Percentiles rank a stretch among this genome's conserved stretches.
Conservation (phyloP, 2,329 filamentous ascomycete genomes). For the Pseudogymnoascus sp. region DNA sequence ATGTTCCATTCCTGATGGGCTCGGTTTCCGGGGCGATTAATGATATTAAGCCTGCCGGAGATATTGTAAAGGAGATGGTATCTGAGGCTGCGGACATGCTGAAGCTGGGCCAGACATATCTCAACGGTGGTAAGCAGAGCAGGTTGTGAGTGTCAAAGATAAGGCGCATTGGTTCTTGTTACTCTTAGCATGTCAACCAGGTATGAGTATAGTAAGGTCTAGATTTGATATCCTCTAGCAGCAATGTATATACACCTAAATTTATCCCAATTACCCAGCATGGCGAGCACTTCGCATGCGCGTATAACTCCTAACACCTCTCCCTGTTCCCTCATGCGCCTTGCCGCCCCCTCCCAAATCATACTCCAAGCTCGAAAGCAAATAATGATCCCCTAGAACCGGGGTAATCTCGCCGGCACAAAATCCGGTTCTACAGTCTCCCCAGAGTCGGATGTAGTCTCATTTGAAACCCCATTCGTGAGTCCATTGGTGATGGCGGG, state of each 20-base stretch:
- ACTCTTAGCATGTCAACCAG: conserved; percentile 7
- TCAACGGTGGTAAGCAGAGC: conserved; percentile 35
- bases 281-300: conserved; percentile 29
- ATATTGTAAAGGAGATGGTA: conserved; percentile 91
- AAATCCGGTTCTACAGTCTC: conserved; percentile 33
- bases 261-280: conserved; percentile 16
- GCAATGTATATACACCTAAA: conserved; percentile 1
- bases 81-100: conserved; percentile 62
- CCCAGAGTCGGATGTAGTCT: conserved; percentile 12
- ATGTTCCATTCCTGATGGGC: conserved; percentile 86
- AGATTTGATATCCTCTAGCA: neutral
- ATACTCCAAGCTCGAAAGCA: neutral
- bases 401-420: conserved; percentile 50
- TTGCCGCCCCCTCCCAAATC: neutral
- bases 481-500: neutral
- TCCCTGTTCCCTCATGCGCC: conserved; percentile 3
- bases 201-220: conserved; percentile 3
- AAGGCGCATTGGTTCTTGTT: neutral
- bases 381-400: conserved; percentile 32
- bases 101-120: conserved; percentile 50
- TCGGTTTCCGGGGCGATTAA: conserved; percentile 76
- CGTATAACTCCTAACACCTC: conserved; percentile 18
- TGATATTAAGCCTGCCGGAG: conserved; percentile 68
- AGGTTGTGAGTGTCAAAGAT: conserved; percentile 16
- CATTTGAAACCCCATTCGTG: neutral